Conservation (phyloP, 306 rosid species). For the Acacia crassicarpa region DNA sequence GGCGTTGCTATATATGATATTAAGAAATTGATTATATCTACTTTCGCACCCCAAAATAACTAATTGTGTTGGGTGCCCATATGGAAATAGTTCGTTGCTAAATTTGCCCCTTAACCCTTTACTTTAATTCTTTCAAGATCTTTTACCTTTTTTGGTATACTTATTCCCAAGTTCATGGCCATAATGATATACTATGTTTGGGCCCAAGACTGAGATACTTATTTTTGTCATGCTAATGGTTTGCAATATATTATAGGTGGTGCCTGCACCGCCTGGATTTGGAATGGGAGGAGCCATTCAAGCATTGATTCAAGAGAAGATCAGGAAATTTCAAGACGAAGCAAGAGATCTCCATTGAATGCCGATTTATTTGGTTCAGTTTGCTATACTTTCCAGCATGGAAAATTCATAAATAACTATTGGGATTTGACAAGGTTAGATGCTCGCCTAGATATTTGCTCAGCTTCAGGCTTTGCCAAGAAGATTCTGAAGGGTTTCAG, state of each 20-base stretch:
- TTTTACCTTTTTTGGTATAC: background rate
- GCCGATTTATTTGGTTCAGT: slow-evolving; percentile 73
- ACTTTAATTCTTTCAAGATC: background rate
- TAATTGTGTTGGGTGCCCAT: no score
- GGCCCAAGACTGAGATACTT: background rate
- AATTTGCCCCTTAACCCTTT: no score
- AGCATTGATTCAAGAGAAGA: slow-evolving; percentile 33
- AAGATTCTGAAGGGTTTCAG: slow-evolving; percentile 57
- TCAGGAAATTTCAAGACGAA: slow-evolving; percentile 25
- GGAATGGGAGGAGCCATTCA: slow-evolving; percentile 32
- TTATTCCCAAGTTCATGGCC: slow-evolving; percentile 20
- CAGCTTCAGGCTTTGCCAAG: slow-evolving; percentile 65
- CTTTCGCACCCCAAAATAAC: no score
- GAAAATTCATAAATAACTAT: slow-evolving; percentile 54
- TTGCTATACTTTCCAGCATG: slow-evolving; percentile 76
- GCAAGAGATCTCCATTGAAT: slow-evolving; percentile 33
- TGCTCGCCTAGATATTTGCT: slow-evolving; percentile 77
- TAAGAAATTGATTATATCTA: no score
- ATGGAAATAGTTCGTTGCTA: no score
- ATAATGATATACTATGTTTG: background rate
- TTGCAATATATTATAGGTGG: slow-evolving; percentile 35
- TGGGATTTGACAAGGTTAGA: slow-evolving; percentile 79
- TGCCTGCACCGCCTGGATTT: slow-evolving; percentile 39
- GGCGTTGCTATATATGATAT: no score
- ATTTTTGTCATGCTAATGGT: slow-evolving; percentile 19